These are phyloP conservation scores for Nitzschia palea DNA, from an alignment of 108 stramenopile genomes.

Conservation along the genomic window DNA sequence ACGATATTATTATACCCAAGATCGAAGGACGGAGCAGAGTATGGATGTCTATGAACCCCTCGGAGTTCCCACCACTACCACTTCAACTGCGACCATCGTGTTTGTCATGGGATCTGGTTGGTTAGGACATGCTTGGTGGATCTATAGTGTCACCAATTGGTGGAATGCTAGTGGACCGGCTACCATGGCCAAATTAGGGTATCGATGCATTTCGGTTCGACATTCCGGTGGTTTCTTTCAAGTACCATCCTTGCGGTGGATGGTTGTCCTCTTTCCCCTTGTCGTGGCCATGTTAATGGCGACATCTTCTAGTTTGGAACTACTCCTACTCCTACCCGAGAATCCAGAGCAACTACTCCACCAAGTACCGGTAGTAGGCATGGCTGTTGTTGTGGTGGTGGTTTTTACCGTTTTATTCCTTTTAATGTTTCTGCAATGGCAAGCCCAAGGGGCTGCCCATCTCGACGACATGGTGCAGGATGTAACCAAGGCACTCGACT, in stretches of 20 bases:
- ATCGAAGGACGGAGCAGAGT: conserved; percentile 50
- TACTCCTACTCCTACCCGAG: background rate
- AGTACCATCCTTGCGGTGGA: background rate
- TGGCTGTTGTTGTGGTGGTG: conserved; percentile 12
- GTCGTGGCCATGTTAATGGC: background rate
- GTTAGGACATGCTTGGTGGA: conserved; percentile 51
- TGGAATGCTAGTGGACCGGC: conserved; percentile 65
- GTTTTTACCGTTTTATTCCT: conserved; percentile 18
- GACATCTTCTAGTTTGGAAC: background rate
- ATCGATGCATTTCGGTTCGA: conserved; percentile 56
- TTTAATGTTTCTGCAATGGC: conserved; percentile 1
- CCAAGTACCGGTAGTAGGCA: background rate
- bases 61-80: background rate
- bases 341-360: background rate
- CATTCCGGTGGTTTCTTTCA: conserved; percentile 62
- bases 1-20: background rate
- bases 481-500: conserved; percentile 56
- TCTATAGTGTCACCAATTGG: conserved; percentile 59
- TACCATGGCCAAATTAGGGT: conserved; percentile 44
- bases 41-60: conserved; percentile 62
- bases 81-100: conserved; percentile 22
- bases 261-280: background rate
- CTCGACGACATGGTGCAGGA: conserved; percentile 63
- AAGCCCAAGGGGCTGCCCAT: conserved; percentile 33
- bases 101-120: conserved; percentile 72